Evolutionary conservation across 805 yeast species (phyloP), one percentile per base, ranked within the genome.

Genomic region (Torulaspora gathmanii): DNA sequence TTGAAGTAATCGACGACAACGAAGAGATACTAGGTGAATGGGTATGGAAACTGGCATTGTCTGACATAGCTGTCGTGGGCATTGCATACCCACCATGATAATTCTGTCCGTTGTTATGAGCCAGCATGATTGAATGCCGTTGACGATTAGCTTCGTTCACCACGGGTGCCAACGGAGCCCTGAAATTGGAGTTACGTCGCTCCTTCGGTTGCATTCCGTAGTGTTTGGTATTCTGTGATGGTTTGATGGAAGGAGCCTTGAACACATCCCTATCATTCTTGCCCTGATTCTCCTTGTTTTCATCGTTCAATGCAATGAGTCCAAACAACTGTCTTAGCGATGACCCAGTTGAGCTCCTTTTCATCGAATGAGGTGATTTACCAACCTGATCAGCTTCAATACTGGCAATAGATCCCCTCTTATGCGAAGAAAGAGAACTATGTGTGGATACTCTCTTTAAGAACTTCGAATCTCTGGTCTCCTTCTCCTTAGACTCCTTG

Each of bases 291-390:
- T 58, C 61, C 44, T 55, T 56, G 23, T 45, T 49, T 12, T 57
- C 58, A 46, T 55, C 60, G 31, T 47, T 46, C 33, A 55, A 33
- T 11, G 49, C 57, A 27, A 63, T 60, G 20, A 60, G 58, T 33
- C 57, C 59, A 17, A 63, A 54, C 44, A 62, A 41, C 33, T 61
- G 64, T 35, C 62, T 61, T 35, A 63, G 49, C 3, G 68, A 62
- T 3, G 63, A 57, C 16, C 67, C 58, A 1, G 68, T 63, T 1
- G 65, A 60, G 5, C 64, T 58, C 34, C 68, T 51, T 33, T 61
- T 53, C 37, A 53, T 29, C 23, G 56, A 47, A 4, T 49, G 40
- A 9, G 52, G 47, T 8, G 51, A 46, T 19, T 42, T 44, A 13
- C 40, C 26, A 12, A 17, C 26, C 11, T 28, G 45, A 19, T 49